Evolutionary conservation across 2,329 filamentous ascomycete genomes (phyloP), one percentile per base, ranked within the genome.

Genomic region (Aureobasidium vineae): DNA sequence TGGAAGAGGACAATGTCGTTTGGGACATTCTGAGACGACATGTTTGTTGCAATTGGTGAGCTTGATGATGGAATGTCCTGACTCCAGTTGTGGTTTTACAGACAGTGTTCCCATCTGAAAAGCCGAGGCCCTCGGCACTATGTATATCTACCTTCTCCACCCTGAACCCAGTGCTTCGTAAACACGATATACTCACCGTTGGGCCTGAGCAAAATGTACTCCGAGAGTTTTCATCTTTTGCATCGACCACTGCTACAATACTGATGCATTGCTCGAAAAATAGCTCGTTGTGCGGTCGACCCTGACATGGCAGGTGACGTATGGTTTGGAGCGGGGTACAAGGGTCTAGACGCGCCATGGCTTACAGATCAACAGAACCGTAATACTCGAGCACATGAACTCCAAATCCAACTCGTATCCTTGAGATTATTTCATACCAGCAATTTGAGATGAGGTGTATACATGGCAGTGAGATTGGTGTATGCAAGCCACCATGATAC

Each of bases 1-100:
- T 90, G 87, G 74, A 88, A 90, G 1, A 91, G 72, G 8, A 90
- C 79, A 23, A 88, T 82, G n/a, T 77, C 76, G 57, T 80, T 78
- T 19, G 75, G 75, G 21, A 70, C 67, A 23, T 66, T 23, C 5
- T 63, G 11, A 2, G 49, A 52, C 33, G 72, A 59, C 74, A 75
- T 75, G 2, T 31, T 52, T 23, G 45, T 41, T n/a, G 21, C 13
- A 6, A 1, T 15, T 16, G 40, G 1, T 19, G 28, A 63, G 15
- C 15, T 52, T 7, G 33, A 15, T 63, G 45, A 5, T 33, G 2
- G 31, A 31, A 7, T 19, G 31, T 21, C 3, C 3, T n/a, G 21
- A 16, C 26, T 40, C 19, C n/a, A 28, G 28, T 1, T 38, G 47
- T 41, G 45, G 28, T 41, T 31, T 59, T 31, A 19, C n/a, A n/a